Conservation (phyloP, 2,329 filamentous ascomycete genomes). For the Colletotrichum sp. region DNA sequence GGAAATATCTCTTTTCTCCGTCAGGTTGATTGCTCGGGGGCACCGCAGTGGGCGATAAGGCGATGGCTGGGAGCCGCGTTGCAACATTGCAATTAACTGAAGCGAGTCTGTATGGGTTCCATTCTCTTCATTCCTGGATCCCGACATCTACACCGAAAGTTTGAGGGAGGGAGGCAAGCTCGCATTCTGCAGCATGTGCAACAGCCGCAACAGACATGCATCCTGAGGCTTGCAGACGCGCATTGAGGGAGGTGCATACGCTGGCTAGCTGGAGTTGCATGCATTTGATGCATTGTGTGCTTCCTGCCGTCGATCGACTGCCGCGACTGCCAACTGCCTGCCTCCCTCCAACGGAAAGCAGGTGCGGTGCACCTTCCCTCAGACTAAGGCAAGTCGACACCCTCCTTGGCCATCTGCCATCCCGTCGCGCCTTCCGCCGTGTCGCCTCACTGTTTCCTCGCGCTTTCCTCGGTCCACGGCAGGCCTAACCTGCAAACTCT, state of each 20-base stretch:
- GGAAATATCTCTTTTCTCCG: neutral
- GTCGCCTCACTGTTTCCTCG: neutral
- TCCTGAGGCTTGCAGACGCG: neutral
- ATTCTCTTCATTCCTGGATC: neutral
- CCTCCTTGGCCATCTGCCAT: neutral
- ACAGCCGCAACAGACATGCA: neutral
- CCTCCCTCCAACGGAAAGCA: neutral
- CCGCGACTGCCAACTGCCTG: neutral
- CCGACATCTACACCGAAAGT: neutral
- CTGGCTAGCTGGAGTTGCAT: neutral
- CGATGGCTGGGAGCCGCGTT: neutral
- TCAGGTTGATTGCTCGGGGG: slow-evolving; percentile 2
- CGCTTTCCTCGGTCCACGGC: neutral
- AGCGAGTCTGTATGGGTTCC: neutral
- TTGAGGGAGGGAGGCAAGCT: neutral
- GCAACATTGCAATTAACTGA: slow-evolving; percentile 11
- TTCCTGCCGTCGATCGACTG: neutral
- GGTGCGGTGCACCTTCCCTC: neutral
- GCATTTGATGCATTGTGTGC: neutral
- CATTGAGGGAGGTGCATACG: neutral
- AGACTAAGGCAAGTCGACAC: neutral
- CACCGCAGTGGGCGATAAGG: slow-evolving; percentile 4
- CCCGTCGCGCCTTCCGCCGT: neutral
- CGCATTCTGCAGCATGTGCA: neutral
- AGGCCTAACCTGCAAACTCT: neutral